Base-by-base conservation (phyloP, 2,329 filamentous ascomycete genomes). In the Daldinia sp. region DNA sequence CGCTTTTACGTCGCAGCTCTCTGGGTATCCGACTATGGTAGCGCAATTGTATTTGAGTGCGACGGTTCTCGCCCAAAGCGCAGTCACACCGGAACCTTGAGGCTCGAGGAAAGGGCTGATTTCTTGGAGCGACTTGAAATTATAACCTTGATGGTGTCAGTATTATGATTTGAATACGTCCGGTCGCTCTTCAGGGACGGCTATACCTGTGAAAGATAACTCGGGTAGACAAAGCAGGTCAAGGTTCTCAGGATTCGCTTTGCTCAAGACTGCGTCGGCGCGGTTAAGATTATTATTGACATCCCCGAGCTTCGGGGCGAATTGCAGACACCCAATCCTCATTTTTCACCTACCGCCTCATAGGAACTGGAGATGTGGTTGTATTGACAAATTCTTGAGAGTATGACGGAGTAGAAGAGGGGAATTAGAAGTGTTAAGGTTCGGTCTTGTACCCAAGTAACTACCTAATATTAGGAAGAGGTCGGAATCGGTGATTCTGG, bases 141-240 rank as follows among this genome's bases (percentile, higher is more conserved):
- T 94, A 82, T 94, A 96, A 33, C 93, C 91, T 88, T 76, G 30
- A n/a, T 30, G 23, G 37, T 30, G 53, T 56, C 7, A 56, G 53
- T 20, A 20, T 41, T 6, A 56, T 37, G 20, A 26, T 39, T 26
- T 18, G 13, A n/a, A 39, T 37, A 12, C 13, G 7, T 28, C n/a
- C 33, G 13, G 42, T n/a, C 6, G 35, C 20, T 28, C 35, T 41
- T 33, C 26, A 26, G 18, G n/a, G 18, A n/a, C 28, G 3, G 28
- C 2, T 26, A 54, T 72, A 92, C 90, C 90, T 64, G 88, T 86
- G 75, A 95, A 93, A 0, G 92, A 91, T 78, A 95, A 81, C 76
- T 95, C 93, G 0, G 93, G 92, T 0, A 95, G 81, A 0, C 95
- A 88, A 0, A 96, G 82, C 33, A 94, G 83, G 75, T 93, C 91